Evolutionary conservation across 306 rosid species (phyloP), one percentile per base, ranked within the genome.

Genomic region (Calophaca sinica): DNA sequence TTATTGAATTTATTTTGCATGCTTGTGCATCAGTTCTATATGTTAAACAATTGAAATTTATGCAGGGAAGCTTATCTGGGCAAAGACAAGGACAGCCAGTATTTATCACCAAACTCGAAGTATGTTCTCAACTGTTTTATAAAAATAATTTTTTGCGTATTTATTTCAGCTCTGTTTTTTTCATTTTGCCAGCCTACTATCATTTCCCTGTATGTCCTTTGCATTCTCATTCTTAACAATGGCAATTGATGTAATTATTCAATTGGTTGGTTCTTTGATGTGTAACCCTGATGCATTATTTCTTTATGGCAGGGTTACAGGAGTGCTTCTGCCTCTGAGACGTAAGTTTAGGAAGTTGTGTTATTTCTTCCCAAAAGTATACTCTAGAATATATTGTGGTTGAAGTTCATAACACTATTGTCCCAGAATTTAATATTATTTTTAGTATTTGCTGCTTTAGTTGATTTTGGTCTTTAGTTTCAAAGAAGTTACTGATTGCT

Each of bases 51-150:
- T 72, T 65, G 76, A 15, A 76, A 81, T 63, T 52, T 51, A 58
- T 87, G 88, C 93, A 94, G 99, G 99, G 99, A 81, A 87, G 87
- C 85, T 85, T 94, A 87, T 89, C 91, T 52, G 99, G 99, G 20
- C 99, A 87, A 88, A 90, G 99, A 83, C 93, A 92, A 89, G 98
- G 99, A 61, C 96, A 90, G 45, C 98, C 99, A 32, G 93, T 89
- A 51, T 90, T 94, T 79, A 92, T 94, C 81, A 92, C 97, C 70
- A 92, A 87, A 86, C 87, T 94, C 59, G 99, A 94, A 73, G 99
- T 94, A 87, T 70, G 93, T 77, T 82, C 81, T 73, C 69, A 28
- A 58, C 66, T 75, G 38, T 59, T 58, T 63, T 15, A 68, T 71
- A 20, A 35, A 52, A 28, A 52, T 74, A 2, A 15, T 54, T 11